Base-by-base conservation (phyloP, 2,329 filamentous ascomycete genomes). In the Ophiostoma angusticollis region DNA sequence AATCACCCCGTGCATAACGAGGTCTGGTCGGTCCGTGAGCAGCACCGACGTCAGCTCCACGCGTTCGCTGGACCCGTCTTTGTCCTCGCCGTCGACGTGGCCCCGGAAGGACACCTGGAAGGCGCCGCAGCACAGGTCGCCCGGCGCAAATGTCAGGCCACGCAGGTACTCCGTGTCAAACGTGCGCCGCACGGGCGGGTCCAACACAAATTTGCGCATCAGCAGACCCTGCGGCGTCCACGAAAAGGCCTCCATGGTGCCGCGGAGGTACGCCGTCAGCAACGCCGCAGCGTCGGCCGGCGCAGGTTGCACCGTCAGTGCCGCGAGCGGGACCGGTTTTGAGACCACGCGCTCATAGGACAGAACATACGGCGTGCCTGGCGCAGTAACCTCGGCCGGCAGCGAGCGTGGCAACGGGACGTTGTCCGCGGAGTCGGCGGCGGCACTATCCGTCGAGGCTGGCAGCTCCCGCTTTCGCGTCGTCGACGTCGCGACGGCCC, bases 181-280 rank as follows among this genome's bases (percentile, higher is more conserved):
- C 9, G 49, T 54, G 14, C 35, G 41, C 11, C 37, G 43, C 2
- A 30, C 8, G 7, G 41, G 39, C 7, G 38, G 35, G 14, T 54
- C 49, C 3, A 44, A 35, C 13, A 55, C 37, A 13, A 53, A 35
- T 11, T 44, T 30, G 23, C 52, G 47, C 25, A 60, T 52, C 2
- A 53, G 16, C 4, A 54, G 43, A 5, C 55, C 55, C 42, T 57
- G 54, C 2, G 58, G 57, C 3, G 55, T 56, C 48, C 50, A 51
- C 36, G 47, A 47, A 33, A 59, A 60, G 2, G 57, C 54, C 13
- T 43, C 38, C 41, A 58, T 55, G 3, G 53, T 49, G 9, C 47
- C 51, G 9, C 50, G 52, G 5, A 52, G 34, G 41, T 57, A 59
- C 1, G 33, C 39, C 11, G 42, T 50, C 3, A 58, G 39, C 0